Evolutionary conservation across 1,139 yeast genomes (phyloP), one percentile per base, ranked within the genome.

Genomic region (Trichomonascaceae sp.): DNA sequence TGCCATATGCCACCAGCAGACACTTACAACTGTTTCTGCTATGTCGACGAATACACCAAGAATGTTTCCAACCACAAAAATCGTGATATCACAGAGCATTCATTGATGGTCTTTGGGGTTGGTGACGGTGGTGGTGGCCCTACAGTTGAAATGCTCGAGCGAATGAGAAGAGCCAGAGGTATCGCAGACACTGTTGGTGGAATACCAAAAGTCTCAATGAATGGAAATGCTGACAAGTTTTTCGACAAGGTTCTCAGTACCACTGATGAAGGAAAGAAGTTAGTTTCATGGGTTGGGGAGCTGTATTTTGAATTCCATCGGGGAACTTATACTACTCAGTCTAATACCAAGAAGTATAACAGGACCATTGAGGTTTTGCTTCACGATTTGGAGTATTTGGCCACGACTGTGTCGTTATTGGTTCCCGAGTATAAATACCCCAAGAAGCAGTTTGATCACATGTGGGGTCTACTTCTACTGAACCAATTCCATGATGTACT

Each of bases 61-160:
- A 85, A 95, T 1, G 81, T 84, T 55, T 73, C 74, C 43, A 91
- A 88, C 65, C 95, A 93, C 72, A 87, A 89, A 70, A 88, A 90
- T 64, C 73, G 86, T 58, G 83, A 90, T 55, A 82, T 84, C 62
- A 90, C 84, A 52, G 91, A 88, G 54, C 55, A 62, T 18, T 91
- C 95, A 0, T 74, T 93, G 64, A 74, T 91, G 66, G 76, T 90
- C 54, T 93, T 82, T 65, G 99, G 99, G 45, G 83, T 84, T 64
- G 99, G 99, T 65, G 99, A 93, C 66, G 99, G 99, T 62, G 99
- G 99, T 58, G 98, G 98, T 61, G 99, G 99, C 6, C 98, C 98
- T 45, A 84, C 89, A 5, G 86, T 85, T 49, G 96, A 87, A 63
- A 90, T 90, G 96, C 66, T 93, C 60, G 97, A 91, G 67, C 89